Evolutionary conservation across 1,284 basidiomycete genomes (phyloP), one percentile per base, ranked within the genome.

Genomic region (Irpex lacteus): DNA sequence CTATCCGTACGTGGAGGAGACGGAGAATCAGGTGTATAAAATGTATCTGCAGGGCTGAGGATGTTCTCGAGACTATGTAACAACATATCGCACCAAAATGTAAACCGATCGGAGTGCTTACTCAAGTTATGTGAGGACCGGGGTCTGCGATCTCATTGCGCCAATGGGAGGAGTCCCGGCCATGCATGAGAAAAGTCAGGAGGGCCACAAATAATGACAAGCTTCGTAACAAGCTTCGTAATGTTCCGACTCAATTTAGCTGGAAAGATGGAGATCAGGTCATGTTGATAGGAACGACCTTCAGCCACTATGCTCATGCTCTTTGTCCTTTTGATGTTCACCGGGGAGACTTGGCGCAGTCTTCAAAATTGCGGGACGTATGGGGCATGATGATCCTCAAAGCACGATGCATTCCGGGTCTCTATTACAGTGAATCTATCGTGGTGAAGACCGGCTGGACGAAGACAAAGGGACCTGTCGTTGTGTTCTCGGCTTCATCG

Each of bases 1-100:
- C 55, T 99, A 98, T 73, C 82, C 87, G 0, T 98, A 89, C 75
- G 90, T 95, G 11, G 97, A 99, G 75, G 97, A 99, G 79, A 99
- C 97, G 18, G 76, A 93, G 50, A 99, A 98, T 71, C 83, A 85
- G 21, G 90, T 97, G 4, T 97, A 96, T 76, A 89, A 85, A 70
- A 84, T 89, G 67, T 98, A 92, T 75, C 79, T 94, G 32, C 74
- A 77, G 61, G 73, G 74, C 50, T 78, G 38, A 62, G 15, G 32
- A 54, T 53, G 52, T 5, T 9, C 52, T 26, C 26, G 26, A 26
- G 32, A 1, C 44, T 2, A 18, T 13, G 4, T 18, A 1, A 1
- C 15, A 13, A 15, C 0, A 47, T 15, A 18, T 47, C 11, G 13
- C 7, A 47, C 44, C 5, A 15, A 53, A 53, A 21, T 26, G 18